Conservation (phyloP, 176 grass and related monocot species). For the Melocanna baccifera region DNA sequence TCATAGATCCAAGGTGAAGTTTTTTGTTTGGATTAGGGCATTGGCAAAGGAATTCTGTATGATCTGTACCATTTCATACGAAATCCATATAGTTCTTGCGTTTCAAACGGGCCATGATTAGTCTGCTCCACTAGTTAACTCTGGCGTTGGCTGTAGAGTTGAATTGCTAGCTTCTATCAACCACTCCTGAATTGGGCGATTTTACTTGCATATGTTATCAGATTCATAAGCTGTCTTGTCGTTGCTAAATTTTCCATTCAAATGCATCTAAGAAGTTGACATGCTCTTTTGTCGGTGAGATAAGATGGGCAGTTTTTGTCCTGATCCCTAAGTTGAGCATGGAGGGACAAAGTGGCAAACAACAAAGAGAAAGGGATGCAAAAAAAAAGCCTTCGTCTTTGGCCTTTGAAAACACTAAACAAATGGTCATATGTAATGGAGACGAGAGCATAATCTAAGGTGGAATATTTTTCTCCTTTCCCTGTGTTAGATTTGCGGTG, state of each 20-base stretch:
- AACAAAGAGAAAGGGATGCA: neutral
- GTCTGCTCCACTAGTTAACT: neutral
- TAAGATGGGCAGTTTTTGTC: neutral
- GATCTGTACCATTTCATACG: neutral
- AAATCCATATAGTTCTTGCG: neutral
- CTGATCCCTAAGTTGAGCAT: neutral
- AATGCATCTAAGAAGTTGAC: neutral
- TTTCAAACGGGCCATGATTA: neutral
- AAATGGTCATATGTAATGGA: neutral
- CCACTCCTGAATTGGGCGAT: neutral
- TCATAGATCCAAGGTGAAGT: neutral
- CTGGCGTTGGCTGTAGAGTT: neutral
- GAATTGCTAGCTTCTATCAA: neutral
- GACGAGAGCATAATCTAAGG: conserved; percentile 4
- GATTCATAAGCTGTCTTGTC: neutral
- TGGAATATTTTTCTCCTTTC: conserved; percentile 22
- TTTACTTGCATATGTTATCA: neutral
- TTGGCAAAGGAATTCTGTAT: no score
- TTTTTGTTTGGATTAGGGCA: neutral
- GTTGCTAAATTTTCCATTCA: neutral
- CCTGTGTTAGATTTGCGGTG: conserved; percentile 12
- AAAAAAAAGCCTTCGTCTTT: conserved; percentile 28
- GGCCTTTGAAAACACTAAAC: conserved; percentile 10
- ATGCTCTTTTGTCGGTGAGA: neutral
- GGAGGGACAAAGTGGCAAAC: conserved; percentile 30